Conservation (phyloP, 2,329 filamentous ascomycete genomes). For the Fusarium nematophilum region DNA sequence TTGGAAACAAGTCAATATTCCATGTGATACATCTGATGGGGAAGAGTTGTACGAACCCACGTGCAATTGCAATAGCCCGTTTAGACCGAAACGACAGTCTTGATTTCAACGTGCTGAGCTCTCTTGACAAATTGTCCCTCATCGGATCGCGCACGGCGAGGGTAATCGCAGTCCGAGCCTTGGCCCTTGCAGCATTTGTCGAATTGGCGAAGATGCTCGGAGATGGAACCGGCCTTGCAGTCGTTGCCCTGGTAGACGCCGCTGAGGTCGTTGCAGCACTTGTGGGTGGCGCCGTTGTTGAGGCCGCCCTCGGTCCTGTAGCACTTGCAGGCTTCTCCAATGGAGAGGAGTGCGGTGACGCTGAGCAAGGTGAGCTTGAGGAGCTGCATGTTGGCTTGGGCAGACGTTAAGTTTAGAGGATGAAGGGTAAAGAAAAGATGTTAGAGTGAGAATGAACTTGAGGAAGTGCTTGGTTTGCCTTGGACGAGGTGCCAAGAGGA, state of each 20-base stretch:
- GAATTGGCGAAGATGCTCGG: neutral
- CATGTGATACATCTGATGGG: too few relatives aligned
- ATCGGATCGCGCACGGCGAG: neutral
- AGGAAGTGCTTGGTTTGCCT: neutral
- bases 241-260: neutral
- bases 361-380: neutral
- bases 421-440: neutral
- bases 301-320: neutral
- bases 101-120: neutral
- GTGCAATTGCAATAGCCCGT: neutral
- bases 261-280: slow-evolving; percentile 11
- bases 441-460: neutral
- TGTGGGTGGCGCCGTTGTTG: slow-evolving; percentile 7
- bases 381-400: neutral
- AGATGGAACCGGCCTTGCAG: slow-evolving; percentile 2
- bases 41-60: too few relatives aligned
- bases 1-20: too few relatives aligned
- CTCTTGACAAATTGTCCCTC: neutral
- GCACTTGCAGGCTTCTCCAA: slow-evolving; percentile 4
- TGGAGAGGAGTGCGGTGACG: neutral
- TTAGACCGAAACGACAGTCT: neutral
- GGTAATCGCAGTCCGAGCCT: slow-evolving; percentile 4
- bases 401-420: neutral
- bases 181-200: neutral
- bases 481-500: too few relatives aligned